Base-by-base conservation (phyloP, 176 grass and related monocot species). In the Typha latifolia region DNA sequence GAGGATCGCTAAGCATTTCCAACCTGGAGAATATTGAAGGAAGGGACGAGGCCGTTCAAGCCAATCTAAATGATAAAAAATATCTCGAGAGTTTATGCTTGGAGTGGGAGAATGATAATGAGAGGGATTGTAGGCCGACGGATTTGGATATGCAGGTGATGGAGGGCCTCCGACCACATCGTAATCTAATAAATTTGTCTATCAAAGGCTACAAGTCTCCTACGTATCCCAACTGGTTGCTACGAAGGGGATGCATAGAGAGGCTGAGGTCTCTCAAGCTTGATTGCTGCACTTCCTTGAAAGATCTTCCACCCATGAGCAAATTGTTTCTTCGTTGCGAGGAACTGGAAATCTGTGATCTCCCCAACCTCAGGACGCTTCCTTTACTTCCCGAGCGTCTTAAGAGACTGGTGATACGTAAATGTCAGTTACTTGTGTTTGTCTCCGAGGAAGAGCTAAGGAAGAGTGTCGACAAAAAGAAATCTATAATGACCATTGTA, bases 81-180 rank as follows among this genome's bases (percentile, higher is more conserved):
- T 49, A 77, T 47, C 64, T 77, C 52, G 62, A 65, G 64, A 67
- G 19, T 57, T 68, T 77, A 48, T 57, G 64, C 18, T 29, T 77
- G 26, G 74, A 66, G 66, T 77, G 74, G 64, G 34, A 62, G 3
- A 8, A 21, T 48, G 12, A 48, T 24, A 10, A 55, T 37, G 23
- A 32, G 62, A 19, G 66, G 20, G 55, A 59, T 24, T 77, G 15
- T 57, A 26, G 26, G 43, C 69, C 13, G 34, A 61, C 15, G 56
- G 64, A 69, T 47, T 69, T 43, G 26, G 55, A 74, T 12, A n/a
- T 47, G 31, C 47, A 49, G 16, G 29, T 74, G 47, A 37, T 84
- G 22, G 64, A 84, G 74, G 29, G 47, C 81, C 69, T 84, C 19
- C 47, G 21, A 51, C 81, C 74, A 29, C 74, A 69, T 64, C 22